These are phyloP conservation scores for Botryotinia convoluta DNA, from an alignment of 2,329 filamentous ascomycete species.

Conservation along the genomic window DNA sequence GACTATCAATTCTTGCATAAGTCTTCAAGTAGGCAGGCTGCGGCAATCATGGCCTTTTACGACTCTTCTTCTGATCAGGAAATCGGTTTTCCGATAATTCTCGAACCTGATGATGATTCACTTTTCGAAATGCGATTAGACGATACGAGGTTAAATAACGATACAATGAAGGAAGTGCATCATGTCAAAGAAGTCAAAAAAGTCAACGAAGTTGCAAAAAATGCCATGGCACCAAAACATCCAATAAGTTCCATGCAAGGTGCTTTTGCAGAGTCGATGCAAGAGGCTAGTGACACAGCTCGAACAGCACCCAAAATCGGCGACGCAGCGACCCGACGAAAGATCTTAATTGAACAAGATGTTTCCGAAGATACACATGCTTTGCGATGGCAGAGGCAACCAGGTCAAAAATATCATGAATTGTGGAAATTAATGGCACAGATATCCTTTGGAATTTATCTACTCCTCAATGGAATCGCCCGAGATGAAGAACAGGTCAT, in stretches of 20 bases:
- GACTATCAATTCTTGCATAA: slow-evolving; percentile 19
- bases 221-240: slow-evolving; percentile 50
- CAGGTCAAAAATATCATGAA: slow-evolving; percentile 78
- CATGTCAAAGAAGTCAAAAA: neutral
- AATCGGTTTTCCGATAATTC: slow-evolving; percentile 27
- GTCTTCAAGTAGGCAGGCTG: slow-evolving; percentile 13
- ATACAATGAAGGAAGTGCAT: slow-evolving; percentile 34
- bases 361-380: slow-evolving; percentile 70
- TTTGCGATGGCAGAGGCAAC: slow-evolving; percentile 71
- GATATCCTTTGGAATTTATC: slow-evolving; percentile 88
- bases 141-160: slow-evolving; percentile 23
- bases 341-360: slow-evolving; percentile 64
- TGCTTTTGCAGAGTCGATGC: slow-evolving; percentile 78
- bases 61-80: slow-evolving; percentile 25
- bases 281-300: slow-evolving; percentile 60
- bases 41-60: slow-evolving; percentile 26
- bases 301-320: slow-evolving; percentile 52
- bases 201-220: slow-evolving; percentile 3
- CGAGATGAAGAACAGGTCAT: slow-evolving; percentile 88
- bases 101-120: slow-evolving; percentile 26
- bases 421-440: slow-evolving; percentile 88
- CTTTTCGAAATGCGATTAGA: slow-evolving; percentile 14
- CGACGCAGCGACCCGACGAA: slow-evolving; percentile 61
- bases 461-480: slow-evolving; percentile 79
- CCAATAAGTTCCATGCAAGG: slow-evolving; percentile 75